Base-by-base conservation (phyloP, 225 moss, liverwort and hornwort species). In the Physcomitrium patens region DNA sequence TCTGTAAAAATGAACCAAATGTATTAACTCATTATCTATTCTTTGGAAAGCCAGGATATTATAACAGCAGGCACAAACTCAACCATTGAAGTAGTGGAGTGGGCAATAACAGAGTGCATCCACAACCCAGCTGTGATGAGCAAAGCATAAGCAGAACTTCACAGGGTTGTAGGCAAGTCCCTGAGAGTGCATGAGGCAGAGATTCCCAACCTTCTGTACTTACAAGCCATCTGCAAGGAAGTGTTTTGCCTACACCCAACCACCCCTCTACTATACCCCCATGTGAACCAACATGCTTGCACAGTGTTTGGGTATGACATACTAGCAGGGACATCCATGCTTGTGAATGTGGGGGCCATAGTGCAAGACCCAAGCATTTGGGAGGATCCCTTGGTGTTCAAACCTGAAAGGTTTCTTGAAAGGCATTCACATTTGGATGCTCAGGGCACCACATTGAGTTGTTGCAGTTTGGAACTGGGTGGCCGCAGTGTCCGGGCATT, bases 31-130 rank as follows among this genome's bases (percentile, higher is more conserved):
- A n/a, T n/a, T n/a, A n/a, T n/a, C n/a, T n/a, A n/a, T n/a, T 0
- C 12, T 56, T 22, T 3, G 0, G 18, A 15, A 0, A 31, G 9
- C 2, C 20, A 81, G 10, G 22, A 81, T 62, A 56, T 45, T 1
- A 70, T 81, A 2, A 1, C 7, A 43, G 62, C 61, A 0, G 44
- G 66, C 11, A 54, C 58, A 1, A 50, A 12, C 12, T 67, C 76
- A 6, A 81, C 13, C 0, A 19, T 10, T 0, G 5, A 53, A 1
- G 55, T 45, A 1, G 67, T 63, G 1, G 76, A 76, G 56, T 76
- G 80, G 76, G 44, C 71, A 10, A 50, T 80, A 3, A 27, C 66
- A 0, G 81, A 81, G 66, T 56, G 76, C 42, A 65, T 81, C 19
- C 52, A 15, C 17, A 70, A 72, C 52, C 67, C 81, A 10, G 3